phyloP scores from a whole-genome alignment of 352 stramenopile species.

The Phytophthora fragariaefolia region DNA sequence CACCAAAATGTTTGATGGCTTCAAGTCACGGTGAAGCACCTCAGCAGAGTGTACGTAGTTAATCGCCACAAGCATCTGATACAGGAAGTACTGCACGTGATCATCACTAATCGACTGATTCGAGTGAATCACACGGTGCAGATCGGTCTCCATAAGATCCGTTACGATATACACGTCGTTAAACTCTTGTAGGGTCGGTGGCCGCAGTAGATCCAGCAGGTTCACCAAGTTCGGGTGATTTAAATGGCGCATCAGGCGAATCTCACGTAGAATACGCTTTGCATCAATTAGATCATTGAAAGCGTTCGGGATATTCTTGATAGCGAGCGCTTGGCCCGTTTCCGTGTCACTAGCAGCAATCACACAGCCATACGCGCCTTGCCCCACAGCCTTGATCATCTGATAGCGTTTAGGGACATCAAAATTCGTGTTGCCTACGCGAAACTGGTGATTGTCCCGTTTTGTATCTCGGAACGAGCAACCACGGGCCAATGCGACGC shows the following conservation, averaged over 20 bases:
- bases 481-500: slow-evolving; percentile 65
- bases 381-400: slow-evolving; percentile 91
- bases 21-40: slow-evolving; percentile 80
- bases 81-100: slow-evolving; percentile 82
- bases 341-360: slow-evolving; percentile 89
- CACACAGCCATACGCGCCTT: slow-evolving; percentile 93
- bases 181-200: slow-evolving; percentile 86
- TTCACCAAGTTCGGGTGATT: slow-evolving; percentile 88
- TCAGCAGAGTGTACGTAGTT: slow-evolving; percentile 84
- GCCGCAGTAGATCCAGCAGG: slow-evolving; percentile 78
- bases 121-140: slow-evolving; percentile 83
- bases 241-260: slow-evolving; percentile 89
- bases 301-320: slow-evolving; percentile 97
- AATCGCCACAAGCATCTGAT: slow-evolving; percentile 81
- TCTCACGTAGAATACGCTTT: slow-evolving; percentile 89
- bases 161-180: slow-evolving; percentile 90
- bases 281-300: slow-evolving; percentile 91
- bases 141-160: slow-evolving; percentile 81
- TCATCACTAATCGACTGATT: slow-evolving; percentile 85
- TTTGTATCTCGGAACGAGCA: slow-evolving; percentile 86
- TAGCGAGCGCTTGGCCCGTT: slow-evolving; percentile 91
- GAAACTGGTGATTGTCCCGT: slow-evolving; percentile 89
- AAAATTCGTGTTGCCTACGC: slow-evolving; percentile 88
- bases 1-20: slow-evolving; percentile 82
- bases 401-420: slow-evolving; percentile 87